phyloP scores from a whole-genome alignment of 2,329 filamentous ascomycete genomes.

The Hymenoscyphus scutula region DNA sequence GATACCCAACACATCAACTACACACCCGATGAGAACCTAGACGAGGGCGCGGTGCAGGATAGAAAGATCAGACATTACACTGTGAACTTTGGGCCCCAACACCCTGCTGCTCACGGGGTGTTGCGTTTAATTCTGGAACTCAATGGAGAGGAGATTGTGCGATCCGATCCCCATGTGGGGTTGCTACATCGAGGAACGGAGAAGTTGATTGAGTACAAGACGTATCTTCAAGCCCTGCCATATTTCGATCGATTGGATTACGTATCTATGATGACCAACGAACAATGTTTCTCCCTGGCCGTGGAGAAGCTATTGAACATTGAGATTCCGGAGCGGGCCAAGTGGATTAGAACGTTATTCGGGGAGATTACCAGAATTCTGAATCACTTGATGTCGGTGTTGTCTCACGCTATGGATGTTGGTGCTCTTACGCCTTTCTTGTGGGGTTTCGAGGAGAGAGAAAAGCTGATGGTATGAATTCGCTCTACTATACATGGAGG shows the following conservation, averaged over 20 bases:
- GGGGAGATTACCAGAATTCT: slow-evolving; percentile 90
- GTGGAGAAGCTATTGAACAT: slow-evolving; percentile 98
- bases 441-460: slow-evolving; percentile 99
- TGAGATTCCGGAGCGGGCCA: slow-evolving; percentile 91
- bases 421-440: slow-evolving; percentile 96
- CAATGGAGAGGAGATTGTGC: slow-evolving; percentile 95
- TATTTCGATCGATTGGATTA: slow-evolving; percentile 99
- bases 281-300: slow-evolving; percentile 93
- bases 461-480: slow-evolving; percentile 91
- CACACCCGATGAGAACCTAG: slow-evolving; percentile 41
- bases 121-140: slow-evolving; percentile 95
- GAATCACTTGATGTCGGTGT: slow-evolving; percentile 97
- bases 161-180: slow-evolving; percentile 94
- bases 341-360: slow-evolving; percentile 95
- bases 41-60: slow-evolving; percentile 46
- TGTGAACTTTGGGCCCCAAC: slow-evolving; percentile 98
- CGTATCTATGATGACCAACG: slow-evolving; percentile 99
- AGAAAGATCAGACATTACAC: slow-evolving; percentile 98
- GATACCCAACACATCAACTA: slow-evolving; percentile 33
- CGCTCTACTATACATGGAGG: slow-evolving; percentile 16
- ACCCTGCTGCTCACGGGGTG: slow-evolving; percentile 97
- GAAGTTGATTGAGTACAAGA: slow-evolving; percentile 99
- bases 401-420: slow-evolving; percentile 98
- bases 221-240: slow-evolving; percentile 93
- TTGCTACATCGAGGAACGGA: slow-evolving; percentile 95